These are phyloP conservation scores for Aspergillus baeticus DNA, from an alignment of 495 filamentous ascomycete genomes.

Conservation along the genomic window DNA sequence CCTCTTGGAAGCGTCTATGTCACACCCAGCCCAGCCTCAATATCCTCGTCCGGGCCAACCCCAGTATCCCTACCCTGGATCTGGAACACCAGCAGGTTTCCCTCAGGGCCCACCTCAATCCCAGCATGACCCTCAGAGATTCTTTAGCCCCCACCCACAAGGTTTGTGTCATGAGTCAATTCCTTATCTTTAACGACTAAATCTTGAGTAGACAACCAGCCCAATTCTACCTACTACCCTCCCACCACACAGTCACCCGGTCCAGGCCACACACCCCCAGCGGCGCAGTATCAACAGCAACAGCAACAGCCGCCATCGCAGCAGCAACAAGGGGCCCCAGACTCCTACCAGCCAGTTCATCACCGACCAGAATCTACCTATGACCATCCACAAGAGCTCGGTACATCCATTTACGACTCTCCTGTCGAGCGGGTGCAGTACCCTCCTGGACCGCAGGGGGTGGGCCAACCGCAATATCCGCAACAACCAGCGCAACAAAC, in stretches of 20 bases:
- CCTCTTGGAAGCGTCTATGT: slow-evolving; percentile 94
- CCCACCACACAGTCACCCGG: slow-evolving; percentile 44
- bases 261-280: slow-evolving; percentile 42
- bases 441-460: slow-evolving; percentile 40
- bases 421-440: slow-evolving; percentile 61
- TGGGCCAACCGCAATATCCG: slow-evolving; percentile 39
- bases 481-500: slow-evolving; percentile 34
- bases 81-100: slow-evolving; percentile 48
- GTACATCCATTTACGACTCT: slow-evolving; percentile 81
- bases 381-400: slow-evolving; percentile 77
- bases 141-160: slow-evolving; percentile 62
- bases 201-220: slow-evolving; percentile 28
- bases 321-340: slow-evolving; percentile 39
- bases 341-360: slow-evolving; percentile 41
- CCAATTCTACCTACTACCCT: slow-evolving; percentile 36
- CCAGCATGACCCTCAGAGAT: slow-evolving; percentile 64
- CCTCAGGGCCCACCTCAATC: slow-evolving; percentile 43
- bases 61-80: slow-evolving; percentile 61
- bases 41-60: slow-evolving; percentile 65
- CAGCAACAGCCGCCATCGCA: slow-evolving; percentile 34
- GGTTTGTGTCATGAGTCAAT: slow-evolving; percentile 29
- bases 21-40: slow-evolving; percentile 73
- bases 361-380: slow-evolving; percentile 71
- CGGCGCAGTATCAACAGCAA: slow-evolving; percentile 22
- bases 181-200: slow-evolving; percentile 10